Base-by-base conservation (phyloP, 2,329 filamentous ascomycete species). In the Bipolaris victoriae region DNA sequence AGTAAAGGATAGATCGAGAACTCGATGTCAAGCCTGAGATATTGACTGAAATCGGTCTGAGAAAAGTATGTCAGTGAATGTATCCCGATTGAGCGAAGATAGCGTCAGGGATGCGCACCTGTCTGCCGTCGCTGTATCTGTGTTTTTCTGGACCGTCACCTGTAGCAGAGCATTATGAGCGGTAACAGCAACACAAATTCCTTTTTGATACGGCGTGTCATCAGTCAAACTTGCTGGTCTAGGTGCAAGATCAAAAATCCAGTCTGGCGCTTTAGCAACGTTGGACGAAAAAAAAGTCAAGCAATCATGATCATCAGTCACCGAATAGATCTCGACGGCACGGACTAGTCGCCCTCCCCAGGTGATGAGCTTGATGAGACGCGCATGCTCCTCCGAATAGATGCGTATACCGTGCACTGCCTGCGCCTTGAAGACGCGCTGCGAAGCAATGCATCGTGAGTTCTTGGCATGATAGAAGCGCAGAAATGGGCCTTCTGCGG, bases 1-100 rank as follows among this genome's bases (percentile, higher is more conserved):
- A 91, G 76, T 96, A 99, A 7, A 99, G 82, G 52, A 96, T 92
- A 1, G 92, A 94, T 41, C 90, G 85, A 7, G 93, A 90, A 15
- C 88, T 88, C 5, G 87, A 86, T 11, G 83, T 79, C 2, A 86
- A 76, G 35, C 80, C 78, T 5, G 82, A 81, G 13, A 88, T 77
- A 55, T 45, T 53, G 61, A 69, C 56, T n/a, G 51, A 40, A 15
- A 61, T 51, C 7, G 22, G 13, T 39, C 61, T 69, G 35, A 49
- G 1, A 33, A 29, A 24, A 15, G 48, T 7, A 29, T 36, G 48
- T 58, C 39, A 64, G 56, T 15, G 41, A 35, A 18, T 3, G 15
- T 40, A n/a, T 29, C 1, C 9, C 7, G 22, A 6, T 29, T 10
- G 18, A 37, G 31, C 29, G 5, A 39, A 16, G 22, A 24, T 33